phyloP scores from a whole-genome alignment of 306 rosid genomes.

The Acacia crassicarpa region DNA sequence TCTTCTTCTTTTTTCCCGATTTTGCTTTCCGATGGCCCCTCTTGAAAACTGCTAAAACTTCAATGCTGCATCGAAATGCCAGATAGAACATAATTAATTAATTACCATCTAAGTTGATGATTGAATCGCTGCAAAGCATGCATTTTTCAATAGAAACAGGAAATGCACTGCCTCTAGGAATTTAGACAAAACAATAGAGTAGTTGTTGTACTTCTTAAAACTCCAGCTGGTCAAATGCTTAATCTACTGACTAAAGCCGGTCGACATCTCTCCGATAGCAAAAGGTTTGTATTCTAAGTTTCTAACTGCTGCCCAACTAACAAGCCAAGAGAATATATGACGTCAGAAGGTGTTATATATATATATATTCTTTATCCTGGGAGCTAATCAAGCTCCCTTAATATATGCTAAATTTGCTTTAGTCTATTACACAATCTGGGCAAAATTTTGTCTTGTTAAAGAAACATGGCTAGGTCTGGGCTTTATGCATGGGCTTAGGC shows the following conservation, averaged over 20 bases:
- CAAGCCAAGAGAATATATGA: background rate
- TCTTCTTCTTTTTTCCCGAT: conserved; percentile 57
- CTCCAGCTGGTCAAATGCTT: background rate
- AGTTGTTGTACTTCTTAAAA: background rate
- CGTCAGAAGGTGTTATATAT: background rate
- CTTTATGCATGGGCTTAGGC: background rate
- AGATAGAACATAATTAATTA: background rate
- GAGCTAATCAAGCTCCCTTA: background rate
- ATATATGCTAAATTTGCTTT: background rate
- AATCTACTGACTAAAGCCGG: background rate
- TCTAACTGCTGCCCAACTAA: background rate
- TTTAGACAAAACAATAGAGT: background rate
- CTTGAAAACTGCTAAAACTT: conserved; percentile 73
- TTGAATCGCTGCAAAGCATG: background rate
- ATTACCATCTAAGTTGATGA: background rate
- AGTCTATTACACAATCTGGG: background rate
- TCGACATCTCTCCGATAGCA: background rate
- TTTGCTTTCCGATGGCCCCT: conserved; percentile 55
- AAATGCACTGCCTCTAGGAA: background rate
- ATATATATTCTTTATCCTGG: no score
- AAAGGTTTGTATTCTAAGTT: background rate
- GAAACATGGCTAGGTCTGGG: background rate
- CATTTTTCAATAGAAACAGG: background rate
- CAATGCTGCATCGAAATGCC: conserved; percentile 47
- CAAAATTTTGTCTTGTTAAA: background rate